A percentile compares a stretch with the other conserved stretches of the same genome.
Evolutionary conservation across 2,329 filamentous ascomycete genomes (phyloP).

Genomic region (Neofusicoccum sp.): DNA sequence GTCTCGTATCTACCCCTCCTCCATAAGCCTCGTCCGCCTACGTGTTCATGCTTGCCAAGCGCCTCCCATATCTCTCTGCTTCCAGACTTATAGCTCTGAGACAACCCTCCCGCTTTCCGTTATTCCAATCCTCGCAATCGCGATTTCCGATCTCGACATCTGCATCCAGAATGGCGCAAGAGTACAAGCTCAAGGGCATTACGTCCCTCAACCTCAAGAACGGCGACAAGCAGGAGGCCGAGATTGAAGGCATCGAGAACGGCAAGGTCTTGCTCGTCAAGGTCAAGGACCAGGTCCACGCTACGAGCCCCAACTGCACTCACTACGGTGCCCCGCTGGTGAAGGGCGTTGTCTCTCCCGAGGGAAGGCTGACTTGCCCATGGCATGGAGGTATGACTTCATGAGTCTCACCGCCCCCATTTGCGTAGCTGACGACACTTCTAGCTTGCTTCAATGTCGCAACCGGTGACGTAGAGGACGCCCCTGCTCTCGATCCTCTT

Average conservation of each 20-base stretch:
- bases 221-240: constrained; percentile 81
- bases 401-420: neutral
- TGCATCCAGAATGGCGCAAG: constrained; percentile 26
- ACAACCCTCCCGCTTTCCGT: neutral
- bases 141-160: constrained; percentile 1
- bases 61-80: neutral
- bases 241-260: constrained; percentile 83
- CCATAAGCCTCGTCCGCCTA: constrained; percentile 11
- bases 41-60: constrained; percentile 12
- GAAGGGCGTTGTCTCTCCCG: constrained; percentile 78
- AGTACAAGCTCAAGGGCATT: constrained; percentile 70
- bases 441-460: constrained; percentile 82
- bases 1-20: constrained; percentile 10
- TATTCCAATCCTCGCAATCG: neutral
- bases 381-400: constrained; percentile 81
- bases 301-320: constrained; percentile 77
- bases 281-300: constrained; percentile 71
- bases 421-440: constrained; percentile 1
- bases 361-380: constrained; percentile 84
- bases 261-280: constrained; percentile 87
- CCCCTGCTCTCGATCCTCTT: constrained; percentile 84
- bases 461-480: constrained; percentile 92
- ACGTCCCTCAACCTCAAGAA: constrained; percentile 71
- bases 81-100: constrained; percentile 10
- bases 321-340: constrained; percentile 91